A percentile compares a stretch with the other conserved stretches of the same genome.
Evolutionary conservation across 495 filamentous ascomycete species (phyloP).

Genomic region (Trypethelium eluteriae): DNA sequence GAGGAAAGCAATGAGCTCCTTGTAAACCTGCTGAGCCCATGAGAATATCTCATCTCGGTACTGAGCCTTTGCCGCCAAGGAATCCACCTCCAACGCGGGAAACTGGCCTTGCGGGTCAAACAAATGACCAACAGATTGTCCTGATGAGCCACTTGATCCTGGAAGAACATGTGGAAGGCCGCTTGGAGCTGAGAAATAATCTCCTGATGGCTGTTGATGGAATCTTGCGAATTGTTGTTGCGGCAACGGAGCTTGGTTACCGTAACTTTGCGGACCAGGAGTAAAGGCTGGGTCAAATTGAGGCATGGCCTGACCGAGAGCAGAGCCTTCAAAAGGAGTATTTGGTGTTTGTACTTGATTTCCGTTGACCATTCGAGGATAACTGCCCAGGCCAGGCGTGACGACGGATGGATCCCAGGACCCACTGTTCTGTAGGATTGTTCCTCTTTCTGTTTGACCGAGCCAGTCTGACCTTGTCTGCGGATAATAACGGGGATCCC

Average conservation of each 20-base stretch:
- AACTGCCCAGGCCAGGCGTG: conserved; percentile 1
- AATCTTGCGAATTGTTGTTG: neutral
- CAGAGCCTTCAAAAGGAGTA: neutral
- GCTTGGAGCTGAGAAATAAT: neutral
- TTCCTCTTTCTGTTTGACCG: conserved; percentile 13
- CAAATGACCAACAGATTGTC: neutral
- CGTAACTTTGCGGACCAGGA: neutral
- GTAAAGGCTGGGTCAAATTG: neutral
- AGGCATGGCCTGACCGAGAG: neutral
- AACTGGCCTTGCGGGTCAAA: conserved; percentile 11
- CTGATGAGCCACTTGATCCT: neutral
- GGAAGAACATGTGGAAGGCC: neutral
- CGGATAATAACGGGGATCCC: conserved; percentile 48
- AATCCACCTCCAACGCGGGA: conserved; percentile 25
- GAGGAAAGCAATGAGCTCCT: conserved; percentile 71
- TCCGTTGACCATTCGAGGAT: neutral
- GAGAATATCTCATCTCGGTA: conserved; percentile 75
- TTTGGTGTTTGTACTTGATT: conserved; percentile 2
- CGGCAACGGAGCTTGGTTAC: neutral
- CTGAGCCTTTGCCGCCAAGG: conserved; percentile 44
- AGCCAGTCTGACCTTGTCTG: conserved; percentile 18
- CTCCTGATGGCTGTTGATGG: neutral
- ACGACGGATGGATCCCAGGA: neutral
- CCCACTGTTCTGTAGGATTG: neutral
- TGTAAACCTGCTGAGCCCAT: conserved; percentile 82